Evolutionary conservation across 352 stramenopile genomes (phyloP).

Genomic region (Globisporangium camurandrum): DNA sequence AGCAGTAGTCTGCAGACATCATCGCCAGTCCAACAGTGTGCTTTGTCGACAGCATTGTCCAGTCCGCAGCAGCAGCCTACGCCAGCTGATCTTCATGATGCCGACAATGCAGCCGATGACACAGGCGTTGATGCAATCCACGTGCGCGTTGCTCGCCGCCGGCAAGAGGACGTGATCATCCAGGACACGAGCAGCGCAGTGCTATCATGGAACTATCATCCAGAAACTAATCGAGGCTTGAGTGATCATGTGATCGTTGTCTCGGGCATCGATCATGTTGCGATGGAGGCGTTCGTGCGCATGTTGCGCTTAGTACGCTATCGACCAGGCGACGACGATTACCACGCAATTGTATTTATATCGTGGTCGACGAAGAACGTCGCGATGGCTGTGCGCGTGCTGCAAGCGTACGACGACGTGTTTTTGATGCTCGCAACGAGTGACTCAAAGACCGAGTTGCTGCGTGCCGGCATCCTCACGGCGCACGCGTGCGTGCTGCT

Average conservation of each 20-base stretch:
- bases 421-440: conserved; percentile 47
- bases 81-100: neutral
- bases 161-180: conserved; percentile 28
- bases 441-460: conserved; percentile 45
- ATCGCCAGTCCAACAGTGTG: too few relatives aligned
- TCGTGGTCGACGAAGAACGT: conserved; percentile 40
- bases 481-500: conserved; percentile 51
- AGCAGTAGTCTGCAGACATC: too few relatives aligned
- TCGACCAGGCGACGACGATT: conserved; percentile 21
- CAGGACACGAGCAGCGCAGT: conserved; percentile 21
- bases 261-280: conserved; percentile 33
- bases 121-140: conserved; percentile 4
- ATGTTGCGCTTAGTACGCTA: conserved; percentile 41
- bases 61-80: neutral
- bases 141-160: neutral
- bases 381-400: conserved; percentile 12
- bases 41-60: too few relatives aligned
- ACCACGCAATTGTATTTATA: conserved; percentile 52
- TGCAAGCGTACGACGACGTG: conserved; percentile 39
- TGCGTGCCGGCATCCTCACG: conserved; percentile 48
- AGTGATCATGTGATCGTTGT: conserved; percentile 58
- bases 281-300: conserved; percentile 40
- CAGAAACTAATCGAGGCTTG: conserved; percentile 11
- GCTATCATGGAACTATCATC: conserved; percentile 5
- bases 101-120: too few relatives aligned